Base-by-base conservation (phyloP, 164 flowering plant species). In the Cinnamomum micranthum region DNA sequence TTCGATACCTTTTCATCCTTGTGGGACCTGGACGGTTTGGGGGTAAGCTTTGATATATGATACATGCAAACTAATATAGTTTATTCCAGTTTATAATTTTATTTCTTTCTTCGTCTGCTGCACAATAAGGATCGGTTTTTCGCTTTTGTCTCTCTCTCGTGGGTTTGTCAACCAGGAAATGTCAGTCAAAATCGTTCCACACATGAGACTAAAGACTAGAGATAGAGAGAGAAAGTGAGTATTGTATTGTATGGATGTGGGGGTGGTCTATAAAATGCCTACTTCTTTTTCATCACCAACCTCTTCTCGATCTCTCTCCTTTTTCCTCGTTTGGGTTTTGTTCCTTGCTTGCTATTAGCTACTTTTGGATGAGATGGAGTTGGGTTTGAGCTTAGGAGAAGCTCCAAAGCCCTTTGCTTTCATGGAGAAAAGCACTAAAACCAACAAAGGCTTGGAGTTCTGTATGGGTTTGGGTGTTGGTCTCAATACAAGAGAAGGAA, bases 301-400 rank as follows among this genome's bases (percentile, higher is more conserved):
- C 12, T 66, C 31, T 51, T 51, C 51, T 52, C 41, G 35, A 31
- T 14, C 55, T 52, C 50, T 25, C 24, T 22, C 35, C 69, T 50
- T 20, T 64, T 24, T 6, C 55, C 23, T 69, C 66, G 23, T 50
- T 35, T 15, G 27, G 47, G 33, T 24, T 63, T 28, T 22, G 67
- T 64, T 11, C 24, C 67, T 60, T 60, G 10, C 23, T n/a, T 60
- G n/a, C 7, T 60, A 23, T 60, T 60, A 2, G n/a, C 23, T 23
- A 2, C n/a, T 0, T 28, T 23, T 25, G 22, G 65, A 15, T 20
- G 24, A 67, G 69, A 88, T 90, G 94, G 92, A 90, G 87, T 79
- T 90, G 52, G 94, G 86, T 73, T 76, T 90, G 78, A 87, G 88
- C 73, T 79, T 88, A 13, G 91, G 93, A 13, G 89, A 85, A 31